A percentile compares a stretch with the other conserved stretches of the same genome.
phyloP scores from a whole-genome alignment of 2,329 filamentous ascomycete genomes.

The Colletotrichum somersetense region DNA sequence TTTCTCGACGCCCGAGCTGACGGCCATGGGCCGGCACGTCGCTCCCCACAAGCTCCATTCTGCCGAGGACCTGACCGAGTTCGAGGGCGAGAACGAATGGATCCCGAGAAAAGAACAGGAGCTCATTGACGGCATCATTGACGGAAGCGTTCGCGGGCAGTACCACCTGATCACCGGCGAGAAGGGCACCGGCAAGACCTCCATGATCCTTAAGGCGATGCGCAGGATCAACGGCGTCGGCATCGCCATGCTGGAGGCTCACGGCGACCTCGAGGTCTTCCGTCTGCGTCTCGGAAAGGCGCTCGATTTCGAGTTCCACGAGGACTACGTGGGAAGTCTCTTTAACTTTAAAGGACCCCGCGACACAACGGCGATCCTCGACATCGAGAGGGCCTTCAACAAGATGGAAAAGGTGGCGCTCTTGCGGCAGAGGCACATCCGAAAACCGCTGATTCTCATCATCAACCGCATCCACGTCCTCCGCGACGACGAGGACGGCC shows the following conservation, averaged over 20 bases:
- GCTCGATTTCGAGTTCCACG: slow-evolving; percentile 76
- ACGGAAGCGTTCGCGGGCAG: slow-evolving; percentile 68
- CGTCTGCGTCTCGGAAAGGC: slow-evolving; percentile 79
- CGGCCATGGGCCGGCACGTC: slow-evolving; percentile 57
- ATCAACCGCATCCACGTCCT: slow-evolving; percentile 77
- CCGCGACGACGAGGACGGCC: slow-evolving; percentile 75
- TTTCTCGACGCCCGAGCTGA: slow-evolving; percentile 73
- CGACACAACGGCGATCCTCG: slow-evolving; percentile 75
- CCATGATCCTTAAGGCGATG: slow-evolving; percentile 80
- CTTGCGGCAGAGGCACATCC: slow-evolving; percentile 60
- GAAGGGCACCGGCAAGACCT: slow-evolving; percentile 79
- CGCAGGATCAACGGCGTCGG: slow-evolving; percentile 74
- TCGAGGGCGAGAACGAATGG: slow-evolving; percentile 56
- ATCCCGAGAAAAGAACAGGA: slow-evolving; percentile 72
- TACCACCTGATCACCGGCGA: slow-evolving; percentile 78
- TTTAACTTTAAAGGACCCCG: slow-evolving; percentile 79
- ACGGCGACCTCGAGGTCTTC: slow-evolving; percentile 78
- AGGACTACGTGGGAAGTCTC: slow-evolving; percentile 76
- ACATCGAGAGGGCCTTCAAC: slow-evolving; percentile 80
- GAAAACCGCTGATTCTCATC: slow-evolving; percentile 72
- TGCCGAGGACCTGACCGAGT: slow-evolving; percentile 43
- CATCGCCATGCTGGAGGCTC: slow-evolving; percentile 78
- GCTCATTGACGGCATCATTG: slow-evolving; percentile 72
- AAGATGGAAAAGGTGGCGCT: slow-evolving; percentile 79
- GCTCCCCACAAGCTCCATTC: slow-evolving; percentile 45